Percentiles rank a stretch among this genome's conserved stretches.
Conservation (phyloP, 371 early-diverging fungal genomes). For the Polyrhizophydium stewartii region DNA sequence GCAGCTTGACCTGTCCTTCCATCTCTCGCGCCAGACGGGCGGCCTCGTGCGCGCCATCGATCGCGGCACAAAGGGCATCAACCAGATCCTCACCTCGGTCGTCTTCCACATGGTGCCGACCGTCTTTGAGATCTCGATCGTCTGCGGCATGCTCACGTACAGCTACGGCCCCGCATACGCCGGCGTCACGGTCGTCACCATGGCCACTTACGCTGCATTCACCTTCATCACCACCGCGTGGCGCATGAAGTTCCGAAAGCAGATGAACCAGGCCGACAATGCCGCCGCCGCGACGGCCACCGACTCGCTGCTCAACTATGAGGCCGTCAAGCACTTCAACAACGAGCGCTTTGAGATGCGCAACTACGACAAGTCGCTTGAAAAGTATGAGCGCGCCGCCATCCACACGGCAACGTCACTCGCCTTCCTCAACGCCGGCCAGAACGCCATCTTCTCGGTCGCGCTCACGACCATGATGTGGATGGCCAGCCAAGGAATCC, state of each 20-base stretch:
- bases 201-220: constrained; percentile 82
- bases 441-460: constrained; percentile 86
- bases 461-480: constrained; percentile 91
- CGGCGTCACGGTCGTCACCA: constrained; percentile 77
- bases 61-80: constrained; percentile 97
- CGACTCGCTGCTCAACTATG: constrained; percentile 92
- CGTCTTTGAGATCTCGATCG: constrained; percentile 88
- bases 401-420: constrained; percentile 83
- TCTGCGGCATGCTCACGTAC: constrained; percentile 87
- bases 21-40: constrained; percentile 89
- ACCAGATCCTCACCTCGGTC: constrained; percentile 84
- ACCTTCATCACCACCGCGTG: constrained; percentile 82
- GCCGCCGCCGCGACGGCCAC: constrained; percentile 86
- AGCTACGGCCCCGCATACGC: constrained; percentile 84
- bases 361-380: constrained; percentile 78
- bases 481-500: constrained; percentile 82
- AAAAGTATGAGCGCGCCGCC: constrained; percentile 88
- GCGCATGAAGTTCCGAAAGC: constrained; percentile 64
- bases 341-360: constrained; percentile 83
- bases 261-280: constrained; percentile 93
- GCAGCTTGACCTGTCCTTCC: constrained; percentile 81
- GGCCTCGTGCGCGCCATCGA: constrained; percentile 94
- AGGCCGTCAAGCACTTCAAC: constrained; percentile 93
- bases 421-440: constrained; percentile 89
- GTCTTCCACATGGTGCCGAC: constrained; percentile 94